phyloP scores from a whole-genome alignment of 1,284 basidiomycete species.

The Meripilus lineatus region DNA sequence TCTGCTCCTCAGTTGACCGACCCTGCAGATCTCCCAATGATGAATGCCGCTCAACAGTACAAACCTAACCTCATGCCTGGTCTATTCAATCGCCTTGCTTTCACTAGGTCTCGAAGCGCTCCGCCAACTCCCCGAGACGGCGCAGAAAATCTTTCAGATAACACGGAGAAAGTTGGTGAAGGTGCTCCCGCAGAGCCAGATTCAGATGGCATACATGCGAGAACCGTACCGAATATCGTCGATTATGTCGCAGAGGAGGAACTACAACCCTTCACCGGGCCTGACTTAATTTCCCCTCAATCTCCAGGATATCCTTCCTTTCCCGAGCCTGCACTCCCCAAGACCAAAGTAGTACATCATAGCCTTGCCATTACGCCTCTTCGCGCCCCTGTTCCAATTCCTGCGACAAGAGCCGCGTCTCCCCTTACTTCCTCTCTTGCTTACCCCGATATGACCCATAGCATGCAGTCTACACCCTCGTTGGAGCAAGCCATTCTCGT shows the following conservation, averaged over 20 bases:
- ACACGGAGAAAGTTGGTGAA: constrained; percentile 7
- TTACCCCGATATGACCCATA: constrained; percentile 25
- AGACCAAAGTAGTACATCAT: no score
- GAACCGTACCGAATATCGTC: constrained; percentile 13
- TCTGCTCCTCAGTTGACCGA: constrained; percentile 26
- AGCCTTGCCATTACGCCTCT: not conserved
- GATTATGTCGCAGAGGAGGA: not conserved
- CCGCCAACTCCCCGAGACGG: constrained; percentile 41
- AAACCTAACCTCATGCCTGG: constrained; percentile 39
- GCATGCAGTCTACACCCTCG: constrained; percentile 45
- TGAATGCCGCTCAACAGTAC: constrained; percentile 23
- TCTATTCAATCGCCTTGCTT: constrained; percentile 20
- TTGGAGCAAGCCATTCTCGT: constrained; percentile 54
- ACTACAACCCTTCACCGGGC: not conserved
- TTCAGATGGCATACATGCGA: constrained; percentile 4
- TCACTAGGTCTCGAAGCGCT: constrained; percentile 49
- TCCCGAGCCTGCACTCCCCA: not conserved
- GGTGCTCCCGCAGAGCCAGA: constrained; percentile 10
- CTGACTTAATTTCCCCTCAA: not conserved
- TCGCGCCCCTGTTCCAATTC: constrained; percentile 11
- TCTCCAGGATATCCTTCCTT: not conserved
- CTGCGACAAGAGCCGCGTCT: constrained; percentile 10
- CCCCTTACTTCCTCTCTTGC: constrained; percentile 11
- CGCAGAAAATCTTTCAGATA: constrained; percentile 8
- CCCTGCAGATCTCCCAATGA: no score